phyloP scores from a whole-genome alignment of 495 filamentous ascomycete genomes.

The Annulohypoxylon stygium region DNA sequence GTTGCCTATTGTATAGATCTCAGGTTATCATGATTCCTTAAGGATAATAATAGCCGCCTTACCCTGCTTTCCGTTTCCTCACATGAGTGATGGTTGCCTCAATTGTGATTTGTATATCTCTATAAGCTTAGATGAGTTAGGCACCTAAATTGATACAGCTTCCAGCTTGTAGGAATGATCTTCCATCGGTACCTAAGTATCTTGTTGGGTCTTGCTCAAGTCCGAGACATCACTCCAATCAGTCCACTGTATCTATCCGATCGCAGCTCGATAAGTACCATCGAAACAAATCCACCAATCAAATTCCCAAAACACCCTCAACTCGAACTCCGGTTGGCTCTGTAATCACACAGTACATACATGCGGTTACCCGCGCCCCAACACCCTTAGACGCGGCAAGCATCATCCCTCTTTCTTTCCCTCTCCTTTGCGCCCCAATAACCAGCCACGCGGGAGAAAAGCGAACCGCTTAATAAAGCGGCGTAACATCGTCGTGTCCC shows the following conservation, averaged over 20 bases:
- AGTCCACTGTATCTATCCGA: neutral
- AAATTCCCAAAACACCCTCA: neutral
- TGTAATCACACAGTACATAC: neutral
- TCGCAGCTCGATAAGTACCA: neutral
- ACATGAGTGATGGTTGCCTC: neutral
- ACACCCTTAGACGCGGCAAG: neutral
- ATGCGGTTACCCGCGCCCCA: neutral
- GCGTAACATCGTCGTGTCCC: conserved; percentile 10
- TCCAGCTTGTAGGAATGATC: no score
- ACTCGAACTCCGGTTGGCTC: neutral
- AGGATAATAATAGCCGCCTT: neutral
- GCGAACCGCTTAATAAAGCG: conserved; percentile 30
- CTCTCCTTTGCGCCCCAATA: conserved; percentile 26
- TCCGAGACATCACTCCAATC: no score
- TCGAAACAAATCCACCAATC: neutral
- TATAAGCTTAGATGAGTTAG: no score
- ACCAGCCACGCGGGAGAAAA: conserved; percentile 28
- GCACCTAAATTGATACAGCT: no score
- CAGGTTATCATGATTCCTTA: neutral
- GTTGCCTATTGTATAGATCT: neutral
- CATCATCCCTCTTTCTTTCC: neutral
- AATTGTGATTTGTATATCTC: neutral
- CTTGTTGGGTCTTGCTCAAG: no score
- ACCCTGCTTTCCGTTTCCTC: neutral
- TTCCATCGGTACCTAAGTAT: no score